A percentile compares a stretch with the other conserved stretches of the same genome.
Evolutionary conservation across 768 basidiomycete species (phyloP).

Genomic region (Naganishia kalamii): DNA sequence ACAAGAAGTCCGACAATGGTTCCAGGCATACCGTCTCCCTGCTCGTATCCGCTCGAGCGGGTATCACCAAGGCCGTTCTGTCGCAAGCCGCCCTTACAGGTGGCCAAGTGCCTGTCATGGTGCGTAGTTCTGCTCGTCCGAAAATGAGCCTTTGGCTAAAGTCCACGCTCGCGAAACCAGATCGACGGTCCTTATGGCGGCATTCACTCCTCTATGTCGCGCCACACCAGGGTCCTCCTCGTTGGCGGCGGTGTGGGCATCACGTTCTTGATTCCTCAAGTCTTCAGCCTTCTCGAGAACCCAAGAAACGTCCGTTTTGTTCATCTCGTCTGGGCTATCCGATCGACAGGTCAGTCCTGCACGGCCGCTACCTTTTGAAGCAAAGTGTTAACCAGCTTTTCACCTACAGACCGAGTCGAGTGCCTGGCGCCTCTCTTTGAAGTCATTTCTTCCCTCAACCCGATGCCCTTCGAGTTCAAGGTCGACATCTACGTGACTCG

Average conservation of each 20-base stretch:
- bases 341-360: not conserved
- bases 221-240: not conserved
- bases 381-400: not conserved
- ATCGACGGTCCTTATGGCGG: conserved; percentile 11
- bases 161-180: not conserved
- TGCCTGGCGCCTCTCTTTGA: conserved; percentile 7
- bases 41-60: not conserved
- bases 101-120: conserved; percentile 9
- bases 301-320: conserved; percentile 10
- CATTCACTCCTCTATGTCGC: not conserved
- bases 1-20: not conserved
- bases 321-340: conserved; percentile 1
- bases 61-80: conserved; percentile 5
- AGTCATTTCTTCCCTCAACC: not conserved
- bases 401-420: not conserved
- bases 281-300: not conserved
- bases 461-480: not conserved
- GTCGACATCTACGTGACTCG: conserved; percentile 11
- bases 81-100: not conserved
- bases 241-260: conserved; percentile 14
- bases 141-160: not conserved
- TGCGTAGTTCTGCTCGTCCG: not conserved
- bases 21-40: conserved; percentile 1
- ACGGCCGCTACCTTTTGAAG: not conserved
- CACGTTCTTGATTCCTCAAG: conserved; percentile 3